These are phyloP conservation scores for Selaginella moellendorffii DNA, from an alignment of 75 land plant genomes.

Conservation along the genomic window DNA sequence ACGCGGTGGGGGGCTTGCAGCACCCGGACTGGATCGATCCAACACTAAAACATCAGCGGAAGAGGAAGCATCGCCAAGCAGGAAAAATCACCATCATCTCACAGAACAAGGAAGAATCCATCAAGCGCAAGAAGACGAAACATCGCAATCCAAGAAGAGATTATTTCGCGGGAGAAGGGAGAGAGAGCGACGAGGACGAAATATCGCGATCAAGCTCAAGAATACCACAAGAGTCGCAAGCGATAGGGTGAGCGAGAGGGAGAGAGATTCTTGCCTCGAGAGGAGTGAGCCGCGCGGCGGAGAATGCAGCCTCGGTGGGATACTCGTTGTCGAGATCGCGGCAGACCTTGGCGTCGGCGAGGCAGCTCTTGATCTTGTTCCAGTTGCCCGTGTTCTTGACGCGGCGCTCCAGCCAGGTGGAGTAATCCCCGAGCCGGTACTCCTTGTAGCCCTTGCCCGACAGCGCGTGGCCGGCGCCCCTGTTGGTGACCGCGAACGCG, in stretches of 20 bases:
- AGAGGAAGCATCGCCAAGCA: too few species aligned
- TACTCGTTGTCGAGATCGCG: constrained; percentile 31
- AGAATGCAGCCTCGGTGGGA: constrained; percentile 30
- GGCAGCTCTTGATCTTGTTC: constrained; percentile 36
- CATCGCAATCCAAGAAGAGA: too few species aligned
- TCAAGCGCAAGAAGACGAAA: too few species aligned
- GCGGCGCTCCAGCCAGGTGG: constrained; percentile 39
- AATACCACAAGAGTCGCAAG: too few species aligned
- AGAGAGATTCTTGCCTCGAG: constrained; percentile 24
- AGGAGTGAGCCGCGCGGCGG: constrained; percentile 31
- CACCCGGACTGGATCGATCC: constrained; percentile 79
- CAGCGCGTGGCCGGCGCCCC: constrained; percentile 37
- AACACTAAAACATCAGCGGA: too few species aligned
- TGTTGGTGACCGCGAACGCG: constrained; percentile 44
- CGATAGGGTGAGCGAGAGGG: too few species aligned
- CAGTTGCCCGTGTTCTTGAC: constrained; percentile 29
- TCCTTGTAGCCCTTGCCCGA: constrained; percentile 37
- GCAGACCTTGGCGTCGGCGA: constrained; percentile 43
- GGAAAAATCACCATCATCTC: too few species aligned
- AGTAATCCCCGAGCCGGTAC: constrained; percentile 39
- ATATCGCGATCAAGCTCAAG: too few species aligned
- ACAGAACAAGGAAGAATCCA: neutral
- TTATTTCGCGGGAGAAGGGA: too few species aligned
- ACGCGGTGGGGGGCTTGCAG: constrained; percentile 56
- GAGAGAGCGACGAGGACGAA: too few species aligned